Conservation (phyloP, 1,284 basidiomycete species). For the Stygiomarasmius scandens region DNA sequence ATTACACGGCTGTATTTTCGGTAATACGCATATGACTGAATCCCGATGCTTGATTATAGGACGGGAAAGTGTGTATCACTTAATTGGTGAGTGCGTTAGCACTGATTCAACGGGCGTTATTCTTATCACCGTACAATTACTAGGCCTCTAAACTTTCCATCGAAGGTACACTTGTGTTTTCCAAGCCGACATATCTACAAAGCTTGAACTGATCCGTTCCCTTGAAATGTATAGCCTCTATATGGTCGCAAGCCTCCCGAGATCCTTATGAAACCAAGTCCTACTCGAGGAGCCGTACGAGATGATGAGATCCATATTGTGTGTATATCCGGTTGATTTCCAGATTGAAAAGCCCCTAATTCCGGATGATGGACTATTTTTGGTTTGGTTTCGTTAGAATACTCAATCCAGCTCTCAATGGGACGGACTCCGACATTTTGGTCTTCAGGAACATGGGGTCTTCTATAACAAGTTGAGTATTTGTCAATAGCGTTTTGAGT, state of each 20-base stretch:
- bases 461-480: constrained; percentile 64
- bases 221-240: constrained; percentile 45
- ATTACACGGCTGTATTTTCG: too few relatives aligned
- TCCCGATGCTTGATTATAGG: constrained; percentile 31
- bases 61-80: constrained; percentile 59
- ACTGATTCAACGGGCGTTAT: background rate
- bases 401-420: constrained; percentile 77
- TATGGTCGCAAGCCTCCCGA: constrained; percentile 59
- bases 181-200: too few relatives aligned
- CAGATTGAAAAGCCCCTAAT: background rate
- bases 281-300: constrained; percentile 35
- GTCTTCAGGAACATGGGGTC: constrained; percentile 53
- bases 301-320: constrained; percentile 72
- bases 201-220: too few relatives aligned
- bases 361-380: background rate
- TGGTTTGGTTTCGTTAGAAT: constrained; percentile 48
- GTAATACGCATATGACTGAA: constrained; percentile 5
- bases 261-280: constrained; percentile 41
- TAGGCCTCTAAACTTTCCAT: constrained; percentile 72
- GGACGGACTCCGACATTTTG: constrained; percentile 71
- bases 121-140: background rate
- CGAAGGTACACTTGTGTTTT: too few relatives aligned
- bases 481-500: constrained; percentile 4
- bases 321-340: background rate
- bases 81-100: constrained; percentile 56